Conservation (phyloP, 768 basidiomycete species). For the Collybia nuda region DNA sequence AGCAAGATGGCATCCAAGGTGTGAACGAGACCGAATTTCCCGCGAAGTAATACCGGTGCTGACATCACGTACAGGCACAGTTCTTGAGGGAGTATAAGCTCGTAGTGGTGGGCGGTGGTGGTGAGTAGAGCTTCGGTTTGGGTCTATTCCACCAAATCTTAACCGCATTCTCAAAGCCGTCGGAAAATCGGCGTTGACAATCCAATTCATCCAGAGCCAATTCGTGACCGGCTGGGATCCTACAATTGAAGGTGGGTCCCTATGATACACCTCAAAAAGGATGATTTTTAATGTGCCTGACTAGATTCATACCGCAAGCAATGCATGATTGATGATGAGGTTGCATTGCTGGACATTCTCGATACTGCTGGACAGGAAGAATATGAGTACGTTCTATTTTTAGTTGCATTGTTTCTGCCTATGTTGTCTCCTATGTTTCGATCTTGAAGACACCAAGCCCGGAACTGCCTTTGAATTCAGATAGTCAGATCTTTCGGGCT, state of each 20-base stretch:
- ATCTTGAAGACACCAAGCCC: background rate
- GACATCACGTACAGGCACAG: slow-evolving; percentile 55
- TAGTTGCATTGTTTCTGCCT: slow-evolving; percentile 6
- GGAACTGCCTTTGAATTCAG: background rate
- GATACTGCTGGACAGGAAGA: too few species aligned
- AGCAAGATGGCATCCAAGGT: slow-evolving; percentile 37
- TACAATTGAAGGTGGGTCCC: slow-evolving; percentile 79
- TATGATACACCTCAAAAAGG: background rate
- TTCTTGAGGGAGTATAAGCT: slow-evolving; percentile 98
- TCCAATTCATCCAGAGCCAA: slow-evolving; percentile 96
- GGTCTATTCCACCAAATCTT: background rate
- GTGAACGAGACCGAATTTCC: slow-evolving; percentile 7
- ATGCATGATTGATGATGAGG: too few species aligned
- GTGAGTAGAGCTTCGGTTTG: slow-evolving; percentile 38
- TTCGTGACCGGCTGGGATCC: slow-evolving; percentile 94
- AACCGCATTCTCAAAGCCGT: slow-evolving; percentile 32
- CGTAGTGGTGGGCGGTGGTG: slow-evolving; percentile 98
- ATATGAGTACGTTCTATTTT: too few species aligned
- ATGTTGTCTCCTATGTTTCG: background rate
- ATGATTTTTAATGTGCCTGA: slow-evolving; percentile 43
- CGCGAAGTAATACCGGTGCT: slow-evolving; percentile 2
- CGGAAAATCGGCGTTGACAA: slow-evolving; percentile 86
- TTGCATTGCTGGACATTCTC: too few species aligned
- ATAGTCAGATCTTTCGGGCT: background rate
- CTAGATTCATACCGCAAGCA: slow-evolving; percentile 71